A percentile compares a stretch with the other conserved stretches of the same genome.
Conservation (phyloP, 2,329 filamentous ascomycete genomes). For the Scortechinia acanthostroma region DNA sequence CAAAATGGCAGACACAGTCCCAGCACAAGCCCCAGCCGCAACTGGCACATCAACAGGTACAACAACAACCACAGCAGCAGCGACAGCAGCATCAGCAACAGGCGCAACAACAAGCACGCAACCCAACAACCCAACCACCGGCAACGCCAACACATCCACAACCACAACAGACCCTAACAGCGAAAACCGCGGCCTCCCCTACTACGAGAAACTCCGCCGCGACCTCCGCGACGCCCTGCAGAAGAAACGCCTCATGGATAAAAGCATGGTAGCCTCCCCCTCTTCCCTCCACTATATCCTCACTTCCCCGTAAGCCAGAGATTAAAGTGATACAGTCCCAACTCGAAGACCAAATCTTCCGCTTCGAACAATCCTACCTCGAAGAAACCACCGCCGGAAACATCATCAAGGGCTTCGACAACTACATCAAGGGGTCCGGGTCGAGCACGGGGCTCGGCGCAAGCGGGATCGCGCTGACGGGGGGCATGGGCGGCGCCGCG, state of each 20-base stretch:
- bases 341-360: slow-evolving; percentile 59
- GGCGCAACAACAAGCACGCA: background rate
- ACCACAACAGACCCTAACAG: background rate
- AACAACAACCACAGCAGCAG: background rate
- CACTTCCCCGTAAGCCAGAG: background rate
- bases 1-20: background rate
- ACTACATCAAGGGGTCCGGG: slow-evolving; percentile 60
- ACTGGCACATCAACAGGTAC: background rate
- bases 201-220: slow-evolving; percentile 15
- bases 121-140: background rate
- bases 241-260: slow-evolving; percentile 31
- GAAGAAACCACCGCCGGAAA: slow-evolving; percentile 61
- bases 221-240: slow-evolving; percentile 14
- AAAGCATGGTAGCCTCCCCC: slow-evolving; percentile 38
- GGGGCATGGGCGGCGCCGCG: slow-evolving; percentile 12
- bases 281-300: background rate
- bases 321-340: slow-evolving; percentile 25
- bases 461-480: slow-evolving; percentile 12
- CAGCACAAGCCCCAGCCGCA: no score
- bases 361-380: slow-evolving; percentile 56
- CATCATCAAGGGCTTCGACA: slow-evolving; percentile 69
- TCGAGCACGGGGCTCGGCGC: slow-evolving; percentile 16
- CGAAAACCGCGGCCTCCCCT: slow-evolving; percentile 9
- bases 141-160: background rate
- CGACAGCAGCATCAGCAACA: background rate